Conservation (phyloP, 257 asterid genomes). For the Salvia rosmarinus region DNA sequence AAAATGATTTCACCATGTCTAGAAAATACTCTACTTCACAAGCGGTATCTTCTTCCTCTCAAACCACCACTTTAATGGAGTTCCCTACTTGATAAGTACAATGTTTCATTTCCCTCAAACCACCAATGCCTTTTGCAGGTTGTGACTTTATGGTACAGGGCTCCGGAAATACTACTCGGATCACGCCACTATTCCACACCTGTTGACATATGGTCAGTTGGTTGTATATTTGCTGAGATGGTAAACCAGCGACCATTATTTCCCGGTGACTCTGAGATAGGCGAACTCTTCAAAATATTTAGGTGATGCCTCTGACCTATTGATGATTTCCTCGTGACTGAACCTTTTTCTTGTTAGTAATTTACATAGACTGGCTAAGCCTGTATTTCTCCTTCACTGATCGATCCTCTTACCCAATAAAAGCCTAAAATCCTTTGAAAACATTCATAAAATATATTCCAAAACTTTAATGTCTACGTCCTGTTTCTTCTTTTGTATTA, state of each 20-base stretch:
- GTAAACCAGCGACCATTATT: slow-evolving; percentile 76
- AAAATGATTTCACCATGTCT: neutral
- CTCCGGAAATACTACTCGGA: slow-evolving; percentile 97
- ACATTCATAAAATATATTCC: neutral
- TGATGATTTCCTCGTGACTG: neutral
- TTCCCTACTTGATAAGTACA: slow-evolving; percentile 3
- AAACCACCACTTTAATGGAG: slow-evolving; percentile 1
- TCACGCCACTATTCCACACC: slow-evolving; percentile 96
- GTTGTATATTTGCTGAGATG: slow-evolving; percentile 99
- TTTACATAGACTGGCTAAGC: slow-evolving; percentile 7
- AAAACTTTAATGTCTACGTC: slow-evolving; percentile 35
- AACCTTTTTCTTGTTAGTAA: neutral
- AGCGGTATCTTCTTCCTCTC: slow-evolving; percentile 20
- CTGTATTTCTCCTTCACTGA: neutral
- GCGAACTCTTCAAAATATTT: slow-evolving; percentile 84
- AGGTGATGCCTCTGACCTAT: slow-evolving; percentile 52
- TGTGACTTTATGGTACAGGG: slow-evolving; percentile 98
- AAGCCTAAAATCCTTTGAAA: neutral
- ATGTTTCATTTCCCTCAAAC: slow-evolving; percentile 15
- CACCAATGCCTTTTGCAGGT: slow-evolving; percentile 56
- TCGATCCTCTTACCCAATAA: neutral
- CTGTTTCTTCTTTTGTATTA: slow-evolving; percentile 31
- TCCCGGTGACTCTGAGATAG: slow-evolving; percentile 99
- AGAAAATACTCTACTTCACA: slow-evolving; percentile 13
- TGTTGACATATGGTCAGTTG: slow-evolving; percentile 97